A percentile compares a stretch with the other conserved stretches of the same genome.
Evolutionary conservation across 139 green algal species (phyloP).

Genomic region (Coelastrella sp.): DNA sequence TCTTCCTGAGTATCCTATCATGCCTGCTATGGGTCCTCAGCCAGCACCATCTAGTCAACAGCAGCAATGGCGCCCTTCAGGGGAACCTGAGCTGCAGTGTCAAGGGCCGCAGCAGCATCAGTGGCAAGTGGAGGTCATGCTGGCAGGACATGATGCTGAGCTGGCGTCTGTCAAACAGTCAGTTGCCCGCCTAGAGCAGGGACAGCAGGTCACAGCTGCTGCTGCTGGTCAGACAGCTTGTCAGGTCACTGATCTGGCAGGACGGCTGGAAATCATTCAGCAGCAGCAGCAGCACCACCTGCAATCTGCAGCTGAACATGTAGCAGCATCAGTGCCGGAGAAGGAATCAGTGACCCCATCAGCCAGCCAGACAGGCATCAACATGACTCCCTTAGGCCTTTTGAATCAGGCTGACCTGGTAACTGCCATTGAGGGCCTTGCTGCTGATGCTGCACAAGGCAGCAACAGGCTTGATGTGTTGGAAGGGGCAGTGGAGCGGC

Average conservation of each 20-base stretch:
- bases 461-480: not conserved
- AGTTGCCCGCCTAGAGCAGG: not conserved
- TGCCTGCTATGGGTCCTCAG: not conserved
- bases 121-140: constrained; percentile 24
- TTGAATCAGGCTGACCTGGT: constrained; percentile 16
- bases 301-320: not conserved
- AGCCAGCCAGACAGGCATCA: not conserved
- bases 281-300: constrained; percentile 17
- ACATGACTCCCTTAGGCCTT: not conserved
- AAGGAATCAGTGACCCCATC: not conserved
- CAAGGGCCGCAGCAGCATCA: not conserved
- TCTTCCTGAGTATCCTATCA: not conserved
- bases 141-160: constrained; percentile 29
- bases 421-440: constrained; percentile 11
- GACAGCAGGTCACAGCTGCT: not conserved
- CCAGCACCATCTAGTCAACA: not conserved
- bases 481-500: not conserved
- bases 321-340: not conserved
- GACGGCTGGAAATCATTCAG: not conserved
- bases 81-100: not conserved
- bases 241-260: not conserved
- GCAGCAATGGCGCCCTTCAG: not conserved
- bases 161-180: not conserved
- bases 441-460: not conserved
- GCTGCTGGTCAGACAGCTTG: not conserved